A percentile compares a stretch with the other conserved stretches of the same genome.
Evolutionary conservation across 106 monocot genomes (phyloP).

Genomic region (Dioscorea alata): DNA sequence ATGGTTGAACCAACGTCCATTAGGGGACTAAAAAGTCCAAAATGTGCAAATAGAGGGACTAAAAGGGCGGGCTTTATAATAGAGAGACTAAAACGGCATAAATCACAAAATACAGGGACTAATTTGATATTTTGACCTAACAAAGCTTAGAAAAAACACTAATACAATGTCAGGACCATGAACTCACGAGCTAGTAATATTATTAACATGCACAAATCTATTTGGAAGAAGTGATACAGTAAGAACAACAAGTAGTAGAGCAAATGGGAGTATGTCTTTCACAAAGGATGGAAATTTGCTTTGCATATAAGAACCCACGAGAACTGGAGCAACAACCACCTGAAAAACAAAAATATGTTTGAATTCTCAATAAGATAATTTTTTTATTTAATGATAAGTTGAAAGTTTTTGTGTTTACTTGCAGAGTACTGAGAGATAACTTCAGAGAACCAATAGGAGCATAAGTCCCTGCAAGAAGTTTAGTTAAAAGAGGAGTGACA

Average conservation of each 20-base stretch:
- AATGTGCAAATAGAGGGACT: no score
- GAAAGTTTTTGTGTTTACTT: constrained; percentile 24
- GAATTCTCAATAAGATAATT: constrained; percentile 2
- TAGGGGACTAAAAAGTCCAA: no score
- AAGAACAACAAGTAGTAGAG: constrained; percentile 63
- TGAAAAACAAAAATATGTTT: constrained; percentile 2
- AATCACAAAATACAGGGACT: no score
- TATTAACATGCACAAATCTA: constrained; percentile 24
- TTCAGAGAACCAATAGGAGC: constrained; percentile 56
- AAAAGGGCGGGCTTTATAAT: no score
- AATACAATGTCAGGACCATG: background rate
- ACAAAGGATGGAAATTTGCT: constrained; percentile 43
- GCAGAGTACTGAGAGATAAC: constrained; percentile 69
- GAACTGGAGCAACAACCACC: constrained; percentile 71
- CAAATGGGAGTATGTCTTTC: constrained; percentile 41
- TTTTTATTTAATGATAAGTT: background rate
- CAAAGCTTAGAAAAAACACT: constrained; percentile 83
- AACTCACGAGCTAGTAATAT: background rate
- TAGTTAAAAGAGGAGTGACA: constrained; percentile 64
- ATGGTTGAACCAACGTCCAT: no score
- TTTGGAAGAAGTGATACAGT: constrained; percentile 56
- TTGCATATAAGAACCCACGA: constrained; percentile 71
- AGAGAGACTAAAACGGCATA: no score
- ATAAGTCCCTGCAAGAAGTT: constrained; percentile 57
- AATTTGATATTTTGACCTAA: no score